These are phyloP conservation scores for Effrenium voratum DNA, from an alignment of 73 alveolate genomes.

Conservation along the genomic window DNA sequence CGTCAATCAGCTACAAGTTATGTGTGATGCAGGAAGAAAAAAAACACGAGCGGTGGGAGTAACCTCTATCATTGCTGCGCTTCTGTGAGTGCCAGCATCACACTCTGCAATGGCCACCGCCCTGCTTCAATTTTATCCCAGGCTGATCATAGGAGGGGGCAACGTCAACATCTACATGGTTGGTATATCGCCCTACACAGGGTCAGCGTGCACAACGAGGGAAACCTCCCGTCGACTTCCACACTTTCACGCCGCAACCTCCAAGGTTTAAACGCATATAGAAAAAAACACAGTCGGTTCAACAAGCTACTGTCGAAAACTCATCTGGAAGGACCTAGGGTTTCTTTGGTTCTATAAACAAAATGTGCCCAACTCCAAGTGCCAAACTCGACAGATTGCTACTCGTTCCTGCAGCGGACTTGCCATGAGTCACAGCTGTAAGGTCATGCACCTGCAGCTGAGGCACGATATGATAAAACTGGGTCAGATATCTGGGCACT, in stretches of 20 bases:
- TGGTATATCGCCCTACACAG: too few species aligned
- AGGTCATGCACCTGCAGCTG: neutral
- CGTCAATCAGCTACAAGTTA: too few species aligned
- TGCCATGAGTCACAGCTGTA: neutral
- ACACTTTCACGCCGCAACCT: neutral
- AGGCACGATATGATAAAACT: slow-evolving; percentile 33
- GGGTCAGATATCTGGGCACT: slow-evolving; percentile 28
- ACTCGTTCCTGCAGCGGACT: neutral
- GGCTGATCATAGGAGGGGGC: too few species aligned
- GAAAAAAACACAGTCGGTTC: too few species aligned
- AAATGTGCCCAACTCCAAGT: neutral
- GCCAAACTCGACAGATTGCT: neutral
- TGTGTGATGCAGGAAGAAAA: too few species aligned
- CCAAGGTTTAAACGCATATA: neutral
- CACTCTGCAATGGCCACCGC: too few species aligned
- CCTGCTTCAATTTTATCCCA: too few species aligned
- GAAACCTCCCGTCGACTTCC: neutral
- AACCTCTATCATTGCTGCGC: too few species aligned
- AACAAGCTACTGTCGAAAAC: neutral
- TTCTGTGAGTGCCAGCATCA: too few species aligned
- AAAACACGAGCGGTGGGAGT: too few species aligned
- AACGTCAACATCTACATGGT: too few species aligned
- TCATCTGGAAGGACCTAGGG: neutral
- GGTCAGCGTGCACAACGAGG: too few species aligned
- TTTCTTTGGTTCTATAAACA: neutral